These are phyloP conservation scores for Diplodia corticola DNA, from an alignment of 2,329 filamentous ascomycete genomes.

Conservation along the genomic window DNA sequence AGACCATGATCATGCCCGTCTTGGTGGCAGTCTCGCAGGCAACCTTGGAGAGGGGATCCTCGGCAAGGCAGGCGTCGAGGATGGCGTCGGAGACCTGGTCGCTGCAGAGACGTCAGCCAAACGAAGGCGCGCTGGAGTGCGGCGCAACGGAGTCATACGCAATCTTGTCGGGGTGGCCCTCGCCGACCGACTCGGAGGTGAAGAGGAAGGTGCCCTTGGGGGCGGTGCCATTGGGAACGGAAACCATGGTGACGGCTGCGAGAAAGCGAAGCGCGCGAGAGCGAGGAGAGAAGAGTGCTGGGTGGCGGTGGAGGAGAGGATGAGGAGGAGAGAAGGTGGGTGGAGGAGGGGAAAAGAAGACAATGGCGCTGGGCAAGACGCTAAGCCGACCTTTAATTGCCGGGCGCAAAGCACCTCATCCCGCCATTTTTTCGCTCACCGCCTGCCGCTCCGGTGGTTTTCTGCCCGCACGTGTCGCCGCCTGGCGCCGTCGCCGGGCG, in stretches of 20 bases:
- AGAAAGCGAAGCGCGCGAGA: not conserved
- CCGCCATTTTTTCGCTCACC: slow-evolving; percentile 3
- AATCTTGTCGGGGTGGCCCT: slow-evolving; percentile 87
- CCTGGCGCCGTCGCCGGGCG: not conserved
- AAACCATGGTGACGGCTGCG: slow-evolving; percentile 13
- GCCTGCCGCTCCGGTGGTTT: slow-evolving; percentile 4
- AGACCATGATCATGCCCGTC: slow-evolving; percentile 96
- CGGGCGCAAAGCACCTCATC: slow-evolving; percentile 22
- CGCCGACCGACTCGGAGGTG: slow-evolving; percentile 55
- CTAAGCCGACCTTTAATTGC: slow-evolving; percentile 18
- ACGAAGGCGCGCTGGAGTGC: not conserved
- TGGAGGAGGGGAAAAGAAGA: slow-evolving; percentile 30
- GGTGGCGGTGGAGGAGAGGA: slow-evolving; percentile 24
- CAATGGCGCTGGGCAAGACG: slow-evolving; percentile 12
- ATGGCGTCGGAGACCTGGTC: slow-evolving; percentile 98
- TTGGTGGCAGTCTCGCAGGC: slow-evolving; percentile 99
- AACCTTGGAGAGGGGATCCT: slow-evolving; percentile 96
- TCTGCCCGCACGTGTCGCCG: slow-evolving; percentile 13
- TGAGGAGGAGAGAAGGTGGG: slow-evolving; percentile 28
- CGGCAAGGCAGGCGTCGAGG: slow-evolving; percentile 92
- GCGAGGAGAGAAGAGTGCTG: not conserved
- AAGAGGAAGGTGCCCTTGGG: slow-evolving; percentile 46
- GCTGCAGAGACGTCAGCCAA: slow-evolving; percentile 40
- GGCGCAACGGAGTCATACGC: slow-evolving; percentile 52
- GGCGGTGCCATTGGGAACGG: slow-evolving; percentile 21